Evolutionary conservation across 306 rosid genomes (phyloP).

Genomic region (Pterocarpus santalinus): DNA sequence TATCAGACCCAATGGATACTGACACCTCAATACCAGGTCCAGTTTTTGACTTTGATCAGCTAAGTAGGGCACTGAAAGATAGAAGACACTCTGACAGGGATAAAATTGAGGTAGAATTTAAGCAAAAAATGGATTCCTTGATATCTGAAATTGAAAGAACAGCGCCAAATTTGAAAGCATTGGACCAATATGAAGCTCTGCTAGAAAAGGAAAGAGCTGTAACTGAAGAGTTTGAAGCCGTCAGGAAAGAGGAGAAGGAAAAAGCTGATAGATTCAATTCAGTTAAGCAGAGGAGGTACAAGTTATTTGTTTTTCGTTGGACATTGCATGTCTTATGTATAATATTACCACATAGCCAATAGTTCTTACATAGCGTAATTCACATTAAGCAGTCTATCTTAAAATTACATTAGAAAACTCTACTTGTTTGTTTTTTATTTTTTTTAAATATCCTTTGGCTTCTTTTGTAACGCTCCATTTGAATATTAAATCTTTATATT

Average conservation of each 20-base stretch:
- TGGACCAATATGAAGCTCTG: conserved; percentile 94
- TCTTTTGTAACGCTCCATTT: neutral
- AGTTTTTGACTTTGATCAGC: conserved; percentile 74
- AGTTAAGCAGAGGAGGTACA: conserved; percentile 84
- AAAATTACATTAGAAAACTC: neutral
- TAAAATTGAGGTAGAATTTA: conserved; percentile 81
- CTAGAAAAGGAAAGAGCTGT: conserved; percentile 86
- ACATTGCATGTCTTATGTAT: conserved; percentile 15
- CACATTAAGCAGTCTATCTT: neutral
- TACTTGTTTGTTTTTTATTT: neutral
- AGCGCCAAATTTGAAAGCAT: conserved; percentile 97
- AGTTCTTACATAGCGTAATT: conserved; percentile 10
- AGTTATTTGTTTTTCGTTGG: conserved; percentile 32
- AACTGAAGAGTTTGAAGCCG: conserved; percentile 87
- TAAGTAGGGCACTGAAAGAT: conserved; percentile 74
- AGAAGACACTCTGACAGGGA: conserved; percentile 74
- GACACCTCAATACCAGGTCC: conserved; percentile 72
- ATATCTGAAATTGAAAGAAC: conserved; percentile 91
- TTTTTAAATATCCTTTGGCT: neutral
- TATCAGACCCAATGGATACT: conserved; percentile 89
- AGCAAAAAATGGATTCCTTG: conserved; percentile 78
- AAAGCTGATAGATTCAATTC: conserved; percentile 76
- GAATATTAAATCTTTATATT: conserved; percentile 7
- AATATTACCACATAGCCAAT: neutral
- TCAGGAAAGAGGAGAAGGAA: conserved; percentile 88